Conservation (phyloP, 2,329 filamentous ascomycete species). For the Colletotrichum sidae region DNA sequence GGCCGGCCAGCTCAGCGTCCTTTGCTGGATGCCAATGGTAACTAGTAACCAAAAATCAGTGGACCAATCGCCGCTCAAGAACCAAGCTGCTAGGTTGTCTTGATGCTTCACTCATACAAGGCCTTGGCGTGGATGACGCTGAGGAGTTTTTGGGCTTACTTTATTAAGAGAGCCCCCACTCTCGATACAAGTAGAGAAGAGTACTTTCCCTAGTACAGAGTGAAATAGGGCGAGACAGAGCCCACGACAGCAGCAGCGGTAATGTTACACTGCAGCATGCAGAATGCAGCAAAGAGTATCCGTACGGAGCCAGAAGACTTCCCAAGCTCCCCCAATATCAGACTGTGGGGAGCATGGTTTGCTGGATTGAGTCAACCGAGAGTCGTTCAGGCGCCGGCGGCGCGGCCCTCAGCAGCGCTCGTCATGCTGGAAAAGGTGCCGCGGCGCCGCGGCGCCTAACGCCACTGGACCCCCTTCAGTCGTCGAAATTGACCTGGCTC, state of each 20-base stretch:
- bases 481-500: too few relatives aligned
- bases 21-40: conserved; percentile 22
- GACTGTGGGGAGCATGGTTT: conserved; percentile 9
- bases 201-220: too few relatives aligned
- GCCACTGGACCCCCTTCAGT: background rate
- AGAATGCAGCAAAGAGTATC: conserved; percentile 23
- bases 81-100: conserved; percentile 10
- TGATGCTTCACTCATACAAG: conserved; percentile 21
- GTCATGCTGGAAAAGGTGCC: conserved; percentile 18
- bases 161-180: conserved; percentile 20
- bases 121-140: conserved; percentile 26
- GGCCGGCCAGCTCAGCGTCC: background rate
- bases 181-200: background rate
- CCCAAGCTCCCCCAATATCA: conserved; percentile 14
- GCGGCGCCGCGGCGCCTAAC: background rate
- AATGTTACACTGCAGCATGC: conserved; percentile 28
- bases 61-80: conserved; percentile 17
- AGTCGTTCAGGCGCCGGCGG: conserved; percentile 32
- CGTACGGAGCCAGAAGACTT: conserved; percentile 10
- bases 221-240: too few relatives aligned
- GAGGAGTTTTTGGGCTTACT: conserved; percentile 15
- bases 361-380: background rate
- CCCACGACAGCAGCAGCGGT: background rate
- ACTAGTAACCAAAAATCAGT: conserved; percentile 8
- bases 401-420: conserved; percentile 27